phyloP scores from a whole-genome alignment of 2,329 filamentous ascomycete species.

The Davidsoniella australis region DNA sequence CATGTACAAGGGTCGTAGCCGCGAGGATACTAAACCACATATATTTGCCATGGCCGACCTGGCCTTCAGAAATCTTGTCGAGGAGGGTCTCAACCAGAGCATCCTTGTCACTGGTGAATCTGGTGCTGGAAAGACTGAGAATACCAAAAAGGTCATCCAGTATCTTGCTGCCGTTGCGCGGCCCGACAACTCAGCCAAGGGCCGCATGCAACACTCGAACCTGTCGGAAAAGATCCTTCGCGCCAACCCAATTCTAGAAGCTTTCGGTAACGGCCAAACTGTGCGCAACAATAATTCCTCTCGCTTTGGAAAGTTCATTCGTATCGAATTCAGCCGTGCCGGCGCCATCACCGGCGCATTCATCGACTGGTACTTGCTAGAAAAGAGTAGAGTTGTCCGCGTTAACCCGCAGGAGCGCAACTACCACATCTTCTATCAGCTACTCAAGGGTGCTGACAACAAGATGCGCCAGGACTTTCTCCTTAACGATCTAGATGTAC shows the following conservation, averaged over 20 bases:
- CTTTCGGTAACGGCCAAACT: constrained; percentile 95
- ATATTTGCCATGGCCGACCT: constrained; percentile 97
- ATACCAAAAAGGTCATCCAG: constrained; percentile 98
- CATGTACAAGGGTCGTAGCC: constrained; percentile 83
- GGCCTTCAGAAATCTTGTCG: constrained; percentile 86
- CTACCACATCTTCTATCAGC: constrained; percentile 95
- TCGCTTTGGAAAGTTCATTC: constrained; percentile 94
- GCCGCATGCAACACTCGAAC: constrained; percentile 52
- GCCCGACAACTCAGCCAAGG: constrained; percentile 52
- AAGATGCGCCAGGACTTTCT: constrained; percentile 61
- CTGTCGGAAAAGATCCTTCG: constrained; percentile 91
- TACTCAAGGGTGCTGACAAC: constrained; percentile 66
- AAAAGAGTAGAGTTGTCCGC: constrained; percentile 92
- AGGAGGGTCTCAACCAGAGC: constrained; percentile 90
- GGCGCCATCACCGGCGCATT: constrained; percentile 90
- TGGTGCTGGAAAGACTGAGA: constrained; percentile 94
- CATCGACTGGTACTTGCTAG: constrained; percentile 95
- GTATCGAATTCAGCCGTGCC: constrained; percentile 78
- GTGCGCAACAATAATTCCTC: constrained; percentile 98
- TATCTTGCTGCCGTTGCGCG: constrained; percentile 90
- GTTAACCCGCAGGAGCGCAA: constrained; percentile 80
- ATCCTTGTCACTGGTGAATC: constrained; percentile 97
- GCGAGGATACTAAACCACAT: constrained; percentile 91
- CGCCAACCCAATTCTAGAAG: constrained; percentile 92
- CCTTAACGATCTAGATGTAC: constrained; percentile 55